Conservation (phyloP, 306 rosid genomes). For the Quercus bicolor region DNA sequence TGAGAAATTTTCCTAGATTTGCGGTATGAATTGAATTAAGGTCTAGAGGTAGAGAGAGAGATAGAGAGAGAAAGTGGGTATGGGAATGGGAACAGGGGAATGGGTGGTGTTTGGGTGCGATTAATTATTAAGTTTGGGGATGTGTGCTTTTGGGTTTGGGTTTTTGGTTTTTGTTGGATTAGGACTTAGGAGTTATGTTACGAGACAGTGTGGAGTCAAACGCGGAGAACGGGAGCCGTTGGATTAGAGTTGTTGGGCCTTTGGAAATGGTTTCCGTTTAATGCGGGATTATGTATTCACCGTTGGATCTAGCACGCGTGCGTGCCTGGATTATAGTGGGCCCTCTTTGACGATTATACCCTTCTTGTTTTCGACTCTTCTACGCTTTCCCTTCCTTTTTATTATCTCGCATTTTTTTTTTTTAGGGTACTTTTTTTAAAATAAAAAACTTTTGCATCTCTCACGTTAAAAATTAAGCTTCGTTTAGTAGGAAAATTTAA, state of each 20-base stretch:
- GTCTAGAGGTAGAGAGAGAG: neutral
- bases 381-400: no score
- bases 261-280: conserved; percentile 71
- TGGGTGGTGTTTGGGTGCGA: neutral
- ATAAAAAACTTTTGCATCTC: no score
- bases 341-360: conserved; percentile 58
- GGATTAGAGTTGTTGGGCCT: conserved; percentile 43
- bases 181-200: conserved; percentile 28
- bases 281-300: conserved; percentile 47
- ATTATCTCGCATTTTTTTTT: no score
- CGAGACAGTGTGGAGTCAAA: conserved; percentile 51
- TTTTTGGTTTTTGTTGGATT: conserved; percentile 15
- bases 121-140: conserved; percentile 3
- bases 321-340: conserved; percentile 35
- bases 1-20: conserved; percentile 10
- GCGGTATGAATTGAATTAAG: conserved; percentile 5
- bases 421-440: no score
- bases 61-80: neutral
- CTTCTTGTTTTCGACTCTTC: conserved; percentile 17
- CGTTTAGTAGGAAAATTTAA: no score
- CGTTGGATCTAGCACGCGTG: conserved; percentile 97
- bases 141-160: neutral
- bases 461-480: no score
- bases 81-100: neutral
- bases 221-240: conserved; percentile 54